phyloP scores from a whole-genome alignment of 306 rosid species.

The Herpetospermum pedunculosum region DNA sequence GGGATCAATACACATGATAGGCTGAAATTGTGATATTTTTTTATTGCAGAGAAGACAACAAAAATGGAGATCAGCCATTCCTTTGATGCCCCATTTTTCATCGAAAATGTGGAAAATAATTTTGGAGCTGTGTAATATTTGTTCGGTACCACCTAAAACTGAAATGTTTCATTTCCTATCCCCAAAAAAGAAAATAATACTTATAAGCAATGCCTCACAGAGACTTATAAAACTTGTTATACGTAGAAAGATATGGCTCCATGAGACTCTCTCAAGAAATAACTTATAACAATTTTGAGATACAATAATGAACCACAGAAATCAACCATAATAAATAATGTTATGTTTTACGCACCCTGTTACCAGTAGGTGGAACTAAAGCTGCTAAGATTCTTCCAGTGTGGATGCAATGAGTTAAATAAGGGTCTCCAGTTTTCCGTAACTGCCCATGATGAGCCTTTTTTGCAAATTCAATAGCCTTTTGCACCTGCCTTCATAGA shows the following conservation, averaged over 20 bases:
- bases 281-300: background rate
- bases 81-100: background rate
- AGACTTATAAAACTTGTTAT: background rate
- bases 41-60: background rate
- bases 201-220: background rate
- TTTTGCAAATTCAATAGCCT: conserved; percentile 82
- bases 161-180: background rate
- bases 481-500: conserved; percentile 95
- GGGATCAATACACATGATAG: background rate
- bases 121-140: background rate
- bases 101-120: background rate
- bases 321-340: background rate
- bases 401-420: conserved; percentile 80
- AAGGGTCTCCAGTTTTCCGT: conserved; percentile 90
- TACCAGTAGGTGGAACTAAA: conserved; percentile 83
- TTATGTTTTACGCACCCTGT: conserved; percentile 32
- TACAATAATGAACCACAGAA: background rate
- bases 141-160: background rate
- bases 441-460: conserved; percentile 83
- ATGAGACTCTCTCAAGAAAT: background rate
- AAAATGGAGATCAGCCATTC: background rate
- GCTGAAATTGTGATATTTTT: background rate
- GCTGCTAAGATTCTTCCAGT: conserved; percentile 84
- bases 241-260: background rate
- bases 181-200: background rate